Conservation (phyloP, 257 asterid species). For the Voacanga thouarsii region DNA sequence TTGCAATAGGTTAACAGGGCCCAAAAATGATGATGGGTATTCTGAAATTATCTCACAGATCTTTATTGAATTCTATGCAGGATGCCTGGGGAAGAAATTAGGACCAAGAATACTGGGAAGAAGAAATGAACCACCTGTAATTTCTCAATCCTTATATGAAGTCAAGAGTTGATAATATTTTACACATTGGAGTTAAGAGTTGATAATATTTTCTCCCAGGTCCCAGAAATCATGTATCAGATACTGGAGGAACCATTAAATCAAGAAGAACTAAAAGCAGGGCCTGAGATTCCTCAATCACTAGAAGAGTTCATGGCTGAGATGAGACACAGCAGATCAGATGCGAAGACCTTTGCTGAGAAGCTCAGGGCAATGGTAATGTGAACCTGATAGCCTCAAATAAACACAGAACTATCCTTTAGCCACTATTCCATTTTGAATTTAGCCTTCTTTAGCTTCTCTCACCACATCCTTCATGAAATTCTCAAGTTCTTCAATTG, state of each 20-base stretch:
- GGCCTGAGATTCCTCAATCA: slow-evolving; percentile 28
- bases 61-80: slow-evolving; percentile 27
- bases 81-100: slow-evolving; percentile 61
- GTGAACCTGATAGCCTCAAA: not conserved
- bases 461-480: not conserved
- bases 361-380: slow-evolving; percentile 57
- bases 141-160: slow-evolving; percentile 16
- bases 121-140: slow-evolving; percentile 57
- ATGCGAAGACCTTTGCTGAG: slow-evolving; percentile 28
- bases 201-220: slow-evolving; percentile 38
- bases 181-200: not conserved
- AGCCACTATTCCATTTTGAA: not conserved
- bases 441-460: not conserved
- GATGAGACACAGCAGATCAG: slow-evolving; percentile 22
- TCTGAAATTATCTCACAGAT: not conserved
- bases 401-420: not conserved
- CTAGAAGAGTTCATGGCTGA: slow-evolving; percentile 34
- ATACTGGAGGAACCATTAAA: slow-evolving; percentile 61
- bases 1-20: not conserved
- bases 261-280: slow-evolving; percentile 18
- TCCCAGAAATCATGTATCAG: slow-evolving; percentile 83
- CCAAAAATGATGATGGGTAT: not conserved
- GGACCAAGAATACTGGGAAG: slow-evolving; percentile 65
- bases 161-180: not conserved
- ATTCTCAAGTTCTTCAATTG: not conserved